These are phyloP conservation scores for Lentinula sp. DNA, from an alignment of 768 basidiomycete genomes.

Conservation along the genomic window DNA sequence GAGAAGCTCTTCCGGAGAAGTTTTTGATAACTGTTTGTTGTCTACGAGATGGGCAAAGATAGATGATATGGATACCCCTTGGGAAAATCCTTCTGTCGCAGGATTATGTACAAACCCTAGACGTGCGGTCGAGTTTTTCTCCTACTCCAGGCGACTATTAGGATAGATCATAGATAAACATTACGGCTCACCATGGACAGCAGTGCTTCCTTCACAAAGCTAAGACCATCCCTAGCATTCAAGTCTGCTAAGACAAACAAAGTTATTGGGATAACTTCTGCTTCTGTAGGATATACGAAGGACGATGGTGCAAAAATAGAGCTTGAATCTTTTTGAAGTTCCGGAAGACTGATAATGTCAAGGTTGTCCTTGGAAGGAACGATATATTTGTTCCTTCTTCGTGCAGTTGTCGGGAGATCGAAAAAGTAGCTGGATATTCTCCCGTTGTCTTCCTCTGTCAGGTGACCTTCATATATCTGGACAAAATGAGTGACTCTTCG, in stretches of 20 bases:
- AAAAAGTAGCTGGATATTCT: conserved; percentile 79
- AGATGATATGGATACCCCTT: conserved; percentile 30
- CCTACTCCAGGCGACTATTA: conserved; percentile 25
- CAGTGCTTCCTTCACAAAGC: conserved; percentile 62
- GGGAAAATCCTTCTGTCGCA: conserved; percentile 11
- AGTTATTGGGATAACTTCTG: conserved; percentile 35
- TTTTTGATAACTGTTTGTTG: conserved; percentile 30
- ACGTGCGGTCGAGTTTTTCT: conserved; percentile 41
- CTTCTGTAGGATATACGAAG: conserved; percentile 54
- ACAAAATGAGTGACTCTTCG: not conserved
- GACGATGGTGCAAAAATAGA: conserved; percentile 34
- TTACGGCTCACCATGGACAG: conserved; percentile 48
- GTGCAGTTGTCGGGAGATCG: conserved; percentile 69
- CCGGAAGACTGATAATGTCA: conserved; percentile 48
- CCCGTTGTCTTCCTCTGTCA: conserved; percentile 46
- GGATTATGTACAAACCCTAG: conserved; percentile 80
- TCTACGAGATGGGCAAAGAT: conserved; percentile 45
- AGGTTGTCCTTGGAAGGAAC: conserved; percentile 47
- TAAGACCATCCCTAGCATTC: conserved; percentile 52
- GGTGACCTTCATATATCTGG: conserved; percentile 51
- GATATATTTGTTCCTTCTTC: conserved; percentile 73
- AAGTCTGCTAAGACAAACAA: conserved; percentile 74
- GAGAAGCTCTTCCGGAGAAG: conserved; percentile 32
- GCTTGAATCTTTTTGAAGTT: conserved; percentile 42
- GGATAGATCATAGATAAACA: not conserved